Conservation (phyloP, 495 filamentous ascomycete species). For the Penicilliopsis zonata region DNA sequence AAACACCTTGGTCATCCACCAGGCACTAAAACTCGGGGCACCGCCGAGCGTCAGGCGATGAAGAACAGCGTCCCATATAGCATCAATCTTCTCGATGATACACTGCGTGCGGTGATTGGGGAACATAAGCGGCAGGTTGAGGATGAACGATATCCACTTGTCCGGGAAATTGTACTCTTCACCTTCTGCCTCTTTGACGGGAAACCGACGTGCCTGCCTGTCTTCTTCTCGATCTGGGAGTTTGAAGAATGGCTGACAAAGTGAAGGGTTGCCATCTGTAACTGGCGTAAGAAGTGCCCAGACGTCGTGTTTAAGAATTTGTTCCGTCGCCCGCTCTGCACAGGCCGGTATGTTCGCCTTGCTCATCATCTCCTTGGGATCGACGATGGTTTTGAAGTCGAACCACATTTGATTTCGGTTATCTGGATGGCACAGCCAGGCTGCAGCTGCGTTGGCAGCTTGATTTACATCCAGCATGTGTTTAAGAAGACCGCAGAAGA, state of each 20-base stretch:
- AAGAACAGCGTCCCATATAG: constrained; percentile 33
- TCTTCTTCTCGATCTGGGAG: constrained; percentile 32
- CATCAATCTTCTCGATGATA: constrained; percentile 31
- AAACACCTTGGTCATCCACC: constrained; percentile 98
- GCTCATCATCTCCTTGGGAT: constrained; percentile 41
- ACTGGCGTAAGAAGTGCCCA: constrained; percentile 49
- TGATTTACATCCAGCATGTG: constrained; percentile 83
- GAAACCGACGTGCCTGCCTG: constrained; percentile 19
- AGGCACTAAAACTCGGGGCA: constrained; percentile 79
- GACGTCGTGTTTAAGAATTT: constrained; percentile 64
- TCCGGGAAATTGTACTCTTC: constrained; percentile 60
- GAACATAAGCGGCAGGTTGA: constrained; percentile 62
- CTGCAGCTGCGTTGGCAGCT: constrained; percentile 49
- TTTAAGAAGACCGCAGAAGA: constrained; percentile 76
- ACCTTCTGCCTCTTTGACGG: constrained; percentile 21
- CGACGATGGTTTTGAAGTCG: constrained; percentile 76
- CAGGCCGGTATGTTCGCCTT: constrained; percentile 32
- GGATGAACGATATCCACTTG: constrained; percentile 73
- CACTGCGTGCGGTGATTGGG: constrained; percentile 53
- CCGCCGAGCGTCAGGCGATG: constrained; percentile 55
- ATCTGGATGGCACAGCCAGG: constrained; percentile 36
- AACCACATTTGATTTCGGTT: constrained; percentile 70
- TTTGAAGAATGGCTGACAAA: constrained; percentile 23
- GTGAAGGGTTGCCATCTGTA: constrained; percentile 18
- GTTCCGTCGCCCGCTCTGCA: constrained; percentile 36